Evolutionary conservation across 306 rosid genomes (phyloP), one percentile per base, ranked within the genome.

Genomic region (Albizia julibrissin): DNA sequence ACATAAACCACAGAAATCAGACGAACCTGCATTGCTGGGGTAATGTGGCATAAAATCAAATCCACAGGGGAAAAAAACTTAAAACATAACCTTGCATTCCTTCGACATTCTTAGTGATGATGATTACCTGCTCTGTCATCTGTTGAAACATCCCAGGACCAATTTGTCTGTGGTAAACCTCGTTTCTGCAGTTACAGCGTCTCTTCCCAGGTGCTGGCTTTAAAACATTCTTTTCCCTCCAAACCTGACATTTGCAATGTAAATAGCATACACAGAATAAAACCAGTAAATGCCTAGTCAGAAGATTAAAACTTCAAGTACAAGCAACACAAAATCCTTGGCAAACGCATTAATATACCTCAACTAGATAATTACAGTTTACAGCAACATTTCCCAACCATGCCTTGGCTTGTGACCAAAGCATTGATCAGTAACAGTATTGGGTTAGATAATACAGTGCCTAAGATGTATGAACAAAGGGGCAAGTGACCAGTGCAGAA

Each of bases 61-160:
- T 69, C 67, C 3, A 40, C 42, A 39, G 59, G 34, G 69, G 47
- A 29, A 58, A 43, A 77, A 74, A 24, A 73, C 62, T 3, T 44
- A 47, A 49, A 44, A 34, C 49, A 81, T 37, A 10, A 71, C 24
- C 27, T 72, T 19, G 69, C 18, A 24, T 66, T 72, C 24, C 22
- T 75, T 75, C 59, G 69, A 75, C 39, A 79, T 74, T 68, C 37
- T 77, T 62, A 31, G 44, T 65, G 71, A 59, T 65, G 66, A 34
- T 56, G 46, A 61, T 50, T 84, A 95, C 99, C 97, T 93, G 92
- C 87, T 95, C 99, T 42, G 99, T 93, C 98, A 95, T 93, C 86
- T 95, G 99, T 67, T 95, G 99, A 84, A 89, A 95, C 99, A 95
- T 95, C 73, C 99, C 99, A 21, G 99, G 99, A 68, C 99, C 99